phyloP scores from a whole-genome alignment of 2,329 filamentous ascomycete genomes.

The Zymoseptoria brevis region DNA sequence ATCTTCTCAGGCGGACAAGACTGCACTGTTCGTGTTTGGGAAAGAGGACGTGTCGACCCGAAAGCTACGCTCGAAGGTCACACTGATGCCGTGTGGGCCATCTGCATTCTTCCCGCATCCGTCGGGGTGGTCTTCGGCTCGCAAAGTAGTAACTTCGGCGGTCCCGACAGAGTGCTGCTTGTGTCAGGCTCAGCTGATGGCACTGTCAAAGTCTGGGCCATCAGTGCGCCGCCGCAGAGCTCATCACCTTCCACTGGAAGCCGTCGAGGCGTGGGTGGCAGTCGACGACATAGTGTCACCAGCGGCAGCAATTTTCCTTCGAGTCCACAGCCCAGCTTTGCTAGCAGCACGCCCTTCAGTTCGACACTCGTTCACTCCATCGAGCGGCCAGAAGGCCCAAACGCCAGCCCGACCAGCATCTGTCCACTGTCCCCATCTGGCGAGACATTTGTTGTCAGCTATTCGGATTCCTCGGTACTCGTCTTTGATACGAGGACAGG shows the following conservation, averaged over 20 bases:
- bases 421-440: constrained; percentile 76
- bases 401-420: constrained; percentile 79
- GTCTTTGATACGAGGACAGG: constrained; percentile 89
- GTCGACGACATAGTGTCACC: constrained; percentile 84
- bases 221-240: constrained; percentile 80
- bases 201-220: constrained; percentile 85
- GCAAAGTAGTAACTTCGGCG: constrained; percentile 59
- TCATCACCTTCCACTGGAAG: constrained; percentile 70
- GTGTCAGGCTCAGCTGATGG: constrained; percentile 88
- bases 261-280: constrained; percentile 61
- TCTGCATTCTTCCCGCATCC: constrained; percentile 83
- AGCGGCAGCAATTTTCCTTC: constrained; percentile 87
- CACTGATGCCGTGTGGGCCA: constrained; percentile 90
- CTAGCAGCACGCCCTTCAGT: constrained; percentile 77
- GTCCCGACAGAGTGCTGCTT: constrained; percentile 77
- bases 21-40: constrained; percentile 88
- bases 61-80: constrained; percentile 92
- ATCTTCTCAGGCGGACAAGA: constrained; percentile 97
- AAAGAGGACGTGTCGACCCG: constrained; percentile 85
- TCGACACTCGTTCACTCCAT: constrained; percentile 86
- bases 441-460: constrained; percentile 87
- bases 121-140: constrained; percentile 71
- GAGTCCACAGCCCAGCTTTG: constrained; percentile 79
- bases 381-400: constrained; percentile 45
- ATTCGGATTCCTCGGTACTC: constrained; percentile 79